Conservation (phyloP, 495 filamentous ascomycete species). For the Tuber indicum region DNA sequence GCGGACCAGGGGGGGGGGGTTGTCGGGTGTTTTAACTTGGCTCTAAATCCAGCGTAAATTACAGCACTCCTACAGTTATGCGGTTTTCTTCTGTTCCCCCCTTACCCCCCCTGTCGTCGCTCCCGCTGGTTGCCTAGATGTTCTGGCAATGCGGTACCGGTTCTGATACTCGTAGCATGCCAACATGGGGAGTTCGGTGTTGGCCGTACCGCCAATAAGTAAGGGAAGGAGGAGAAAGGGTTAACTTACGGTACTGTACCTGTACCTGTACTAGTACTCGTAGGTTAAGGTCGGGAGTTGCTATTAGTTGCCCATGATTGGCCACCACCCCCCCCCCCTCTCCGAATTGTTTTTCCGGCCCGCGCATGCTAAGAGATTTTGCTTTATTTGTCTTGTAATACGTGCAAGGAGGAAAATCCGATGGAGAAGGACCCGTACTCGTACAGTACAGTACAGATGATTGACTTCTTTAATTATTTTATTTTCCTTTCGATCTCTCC, state of each 20-base stretch:
- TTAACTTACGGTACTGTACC: no score
- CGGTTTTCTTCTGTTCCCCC: not conserved
- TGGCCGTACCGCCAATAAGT: not conserved
- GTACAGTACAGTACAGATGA: not conserved
- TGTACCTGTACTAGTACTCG: no score
- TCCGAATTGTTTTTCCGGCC: not conserved
- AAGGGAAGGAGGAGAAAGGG: not conserved
- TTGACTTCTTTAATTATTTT: not conserved
- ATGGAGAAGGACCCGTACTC: not conserved
- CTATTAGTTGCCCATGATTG: not conserved
- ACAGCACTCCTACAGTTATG: not conserved
- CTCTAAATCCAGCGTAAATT: not conserved
- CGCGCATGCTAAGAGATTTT: not conserved
- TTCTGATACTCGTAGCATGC: not conserved
- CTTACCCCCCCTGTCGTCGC: not conserved
- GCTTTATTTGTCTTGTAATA: not conserved
- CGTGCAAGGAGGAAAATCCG: slow-evolving; percentile 4
- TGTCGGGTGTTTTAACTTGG: not conserved
- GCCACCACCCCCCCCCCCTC: no score
- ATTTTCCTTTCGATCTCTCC: not conserved
- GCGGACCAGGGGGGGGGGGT: not conserved
- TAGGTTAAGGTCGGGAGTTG: not conserved
- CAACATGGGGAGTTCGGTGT: not conserved
- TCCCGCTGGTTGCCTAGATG: not conserved
- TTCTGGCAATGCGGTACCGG: not conserved